Evolutionary conservation across 352 stramenopile species (phyloP).

Genomic region (Phytophthora aleatoria): DNA sequence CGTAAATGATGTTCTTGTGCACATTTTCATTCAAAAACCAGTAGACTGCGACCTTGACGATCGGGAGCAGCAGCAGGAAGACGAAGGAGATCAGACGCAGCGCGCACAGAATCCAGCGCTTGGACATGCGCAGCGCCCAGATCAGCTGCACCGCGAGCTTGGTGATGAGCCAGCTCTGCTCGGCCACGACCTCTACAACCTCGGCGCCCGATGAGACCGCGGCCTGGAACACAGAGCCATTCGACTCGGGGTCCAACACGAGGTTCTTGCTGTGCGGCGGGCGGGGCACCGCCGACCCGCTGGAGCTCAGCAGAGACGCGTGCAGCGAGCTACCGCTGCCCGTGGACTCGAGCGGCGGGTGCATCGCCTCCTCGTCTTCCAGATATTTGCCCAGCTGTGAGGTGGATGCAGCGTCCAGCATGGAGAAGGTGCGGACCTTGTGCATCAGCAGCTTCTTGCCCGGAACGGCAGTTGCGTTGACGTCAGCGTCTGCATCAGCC

Average conservation of each 20-base stretch:
- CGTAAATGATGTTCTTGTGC: conserved; percentile 85
- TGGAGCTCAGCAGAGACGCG: conserved; percentile 31
- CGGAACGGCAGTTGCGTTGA: not conserved
- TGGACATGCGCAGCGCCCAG: conserved; percentile 71
- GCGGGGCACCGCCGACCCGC: conserved; percentile 14
- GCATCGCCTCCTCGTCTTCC: conserved; percentile 39
- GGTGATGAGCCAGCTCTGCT: conserved; percentile 77
- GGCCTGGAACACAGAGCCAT: conserved; percentile 52
- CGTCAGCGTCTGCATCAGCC: conserved; percentile 13
- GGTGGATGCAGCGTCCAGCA: conserved; percentile 39
- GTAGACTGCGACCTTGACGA: conserved; percentile 65
- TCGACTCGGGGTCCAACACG: conserved; percentile 46
- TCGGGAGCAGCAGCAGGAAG: conserved; percentile 52
- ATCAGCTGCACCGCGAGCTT: conserved; percentile 72
- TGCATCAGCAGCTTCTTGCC: conserved; percentile 33
- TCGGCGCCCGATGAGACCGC: conserved; percentile 48
- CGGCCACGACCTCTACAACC: conserved; percentile 62
- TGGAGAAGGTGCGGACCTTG: conserved; percentile 47
- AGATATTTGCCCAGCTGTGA: conserved; percentile 41
- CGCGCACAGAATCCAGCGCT: conserved; percentile 72
- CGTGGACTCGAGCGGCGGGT: conserved; percentile 21
- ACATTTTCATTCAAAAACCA: conserved; percentile 62
- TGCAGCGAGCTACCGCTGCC: conserved; percentile 25
- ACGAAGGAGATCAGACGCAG: conserved; percentile 72
- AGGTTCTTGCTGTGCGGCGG: conserved; percentile 57